These are phyloP conservation scores for Gryganskiella cystojenkinii DNA, from an alignment of 192 early-diverging fungal species.

Conservation along the genomic window DNA sequence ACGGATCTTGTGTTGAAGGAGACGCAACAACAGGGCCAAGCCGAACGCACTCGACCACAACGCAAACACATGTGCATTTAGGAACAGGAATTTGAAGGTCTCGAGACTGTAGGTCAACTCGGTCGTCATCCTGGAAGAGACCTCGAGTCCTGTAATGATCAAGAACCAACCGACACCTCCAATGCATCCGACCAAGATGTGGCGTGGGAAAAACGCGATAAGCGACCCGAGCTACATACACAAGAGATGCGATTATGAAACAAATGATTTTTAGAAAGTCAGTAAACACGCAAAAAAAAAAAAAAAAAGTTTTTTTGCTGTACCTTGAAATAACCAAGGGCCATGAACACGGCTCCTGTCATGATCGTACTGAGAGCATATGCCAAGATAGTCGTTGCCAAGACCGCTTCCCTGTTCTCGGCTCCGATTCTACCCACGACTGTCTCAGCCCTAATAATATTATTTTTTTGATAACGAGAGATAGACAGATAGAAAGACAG, in stretches of 20 bases:
- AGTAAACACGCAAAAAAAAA: conserved; percentile 18
- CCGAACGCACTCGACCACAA: conserved; percentile 85
- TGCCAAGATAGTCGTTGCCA: conserved; percentile 91
- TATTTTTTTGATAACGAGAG: conserved; percentile 2
- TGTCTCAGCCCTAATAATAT: conserved; percentile 62
- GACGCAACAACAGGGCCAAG: conserved; percentile 76
- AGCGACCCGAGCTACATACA: conserved; percentile 69
- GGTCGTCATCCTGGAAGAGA: conserved; percentile 59
- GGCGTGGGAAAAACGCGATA: conserved; percentile 88
- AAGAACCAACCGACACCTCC: conserved; percentile 97
- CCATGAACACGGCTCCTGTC: conserved; percentile 88
- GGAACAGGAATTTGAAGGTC: conserved; percentile 74
- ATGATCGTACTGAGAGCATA: conserved; percentile 89
- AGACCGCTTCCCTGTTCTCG: conserved; percentile 71
- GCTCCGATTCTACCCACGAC: conserved; percentile 70
- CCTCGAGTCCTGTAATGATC: conserved; percentile 91
- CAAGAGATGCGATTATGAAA: conserved; percentile 1
- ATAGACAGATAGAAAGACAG: neutral
- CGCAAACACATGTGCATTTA: conserved; percentile 67
- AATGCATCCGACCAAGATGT: conserved; percentile 96
- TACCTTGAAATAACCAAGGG: conserved; percentile 85
- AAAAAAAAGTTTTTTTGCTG: conserved; percentile 3
- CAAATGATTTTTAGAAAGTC: conserved; percentile 11
- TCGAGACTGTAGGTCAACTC: conserved; percentile 61
- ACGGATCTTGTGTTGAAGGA: conserved; percentile 71